Evolutionary conservation across 1,284 basidiomycete genomes (phyloP).

Genomic region (Puccinia novopanici): DNA sequence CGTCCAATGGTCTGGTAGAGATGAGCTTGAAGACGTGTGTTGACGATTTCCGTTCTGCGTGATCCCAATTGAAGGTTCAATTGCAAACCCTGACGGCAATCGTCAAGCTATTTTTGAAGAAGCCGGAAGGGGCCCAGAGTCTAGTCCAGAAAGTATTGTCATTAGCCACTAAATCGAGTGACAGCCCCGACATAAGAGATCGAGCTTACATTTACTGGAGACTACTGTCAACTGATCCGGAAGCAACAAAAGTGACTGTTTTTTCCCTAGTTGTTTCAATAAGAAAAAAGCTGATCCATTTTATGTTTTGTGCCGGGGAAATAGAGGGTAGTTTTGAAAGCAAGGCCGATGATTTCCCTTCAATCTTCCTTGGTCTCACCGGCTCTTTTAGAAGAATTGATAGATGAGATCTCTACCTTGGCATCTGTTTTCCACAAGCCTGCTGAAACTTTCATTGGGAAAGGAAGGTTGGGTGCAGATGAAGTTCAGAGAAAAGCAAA

Average conservation of each 20-base stretch:
- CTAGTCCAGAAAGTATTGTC: slow-evolving; percentile 94
- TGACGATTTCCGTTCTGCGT: not conserved
- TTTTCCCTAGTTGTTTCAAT: not conserved
- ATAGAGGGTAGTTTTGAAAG: slow-evolving; percentile 84
- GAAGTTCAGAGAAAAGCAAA: slow-evolving; percentile 71
- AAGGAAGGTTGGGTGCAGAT: slow-evolving; percentile 80
- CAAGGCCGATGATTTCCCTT: slow-evolving; percentile 87
- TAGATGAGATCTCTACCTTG: slow-evolving; percentile 69
- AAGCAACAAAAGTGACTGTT: slow-evolving; percentile 69
- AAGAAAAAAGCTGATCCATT: too few relatives aligned
- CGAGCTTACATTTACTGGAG: slow-evolving; percentile 99
- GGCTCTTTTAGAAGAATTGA: slow-evolving; percentile 86
- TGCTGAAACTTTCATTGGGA: slow-evolving; percentile 73
- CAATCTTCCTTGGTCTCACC: slow-evolving; percentile 86
- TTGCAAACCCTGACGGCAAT: slow-evolving; percentile 89
- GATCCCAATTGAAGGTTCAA: slow-evolving; percentile 71
- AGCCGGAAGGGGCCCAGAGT: slow-evolving; percentile 82
- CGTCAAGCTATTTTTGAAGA: slow-evolving; percentile 96
- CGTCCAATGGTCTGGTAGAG: not conserved
- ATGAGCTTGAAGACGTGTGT: slow-evolving; percentile 7
- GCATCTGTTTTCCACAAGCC: slow-evolving; percentile 47
- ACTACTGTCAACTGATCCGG: slow-evolving; percentile 87
- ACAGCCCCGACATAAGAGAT: slow-evolving; percentile 94
- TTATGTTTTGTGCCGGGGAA: not conserved
- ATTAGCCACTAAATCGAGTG: slow-evolving; percentile 94